phyloP scores from a whole-genome alignment of 306 rosid genomes.

The Quercus rubra region DNA sequence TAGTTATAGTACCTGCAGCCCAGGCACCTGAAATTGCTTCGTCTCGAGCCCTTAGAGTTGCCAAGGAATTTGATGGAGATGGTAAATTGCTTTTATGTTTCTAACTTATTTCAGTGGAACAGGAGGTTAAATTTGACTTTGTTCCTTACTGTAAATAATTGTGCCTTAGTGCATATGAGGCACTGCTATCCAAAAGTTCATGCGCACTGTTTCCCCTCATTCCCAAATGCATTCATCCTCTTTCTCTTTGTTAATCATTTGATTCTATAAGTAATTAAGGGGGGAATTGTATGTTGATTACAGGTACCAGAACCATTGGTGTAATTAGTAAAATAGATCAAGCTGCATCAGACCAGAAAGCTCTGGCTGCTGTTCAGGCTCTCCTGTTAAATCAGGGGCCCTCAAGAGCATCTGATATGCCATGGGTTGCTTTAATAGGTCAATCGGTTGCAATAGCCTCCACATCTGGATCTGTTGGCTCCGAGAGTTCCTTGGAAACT shows the following conservation, averaged over 20 bases:
- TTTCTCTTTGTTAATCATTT: background rate
- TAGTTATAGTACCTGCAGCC: constrained; percentile 82
- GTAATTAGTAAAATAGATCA: constrained; percentile 92
- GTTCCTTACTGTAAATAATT: background rate
- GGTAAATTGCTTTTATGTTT: constrained; percentile 44
- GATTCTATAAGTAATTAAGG: constrained; percentile 20
- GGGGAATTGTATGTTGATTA: constrained; percentile 4
- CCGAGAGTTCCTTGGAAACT: constrained; percentile 91
- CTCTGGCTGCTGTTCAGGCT: constrained; percentile 95
- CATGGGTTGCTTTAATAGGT: constrained; percentile 95
- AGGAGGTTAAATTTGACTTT: background rate
- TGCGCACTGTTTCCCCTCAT: background rate
- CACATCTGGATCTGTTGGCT: constrained; percentile 84
- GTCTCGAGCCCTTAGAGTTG: constrained; percentile 72
- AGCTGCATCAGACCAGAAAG: constrained; percentile 84
- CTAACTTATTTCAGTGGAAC: background rate
- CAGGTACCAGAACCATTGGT: constrained; percentile 93
- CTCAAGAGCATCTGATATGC: constrained; percentile 72
- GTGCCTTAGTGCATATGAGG: background rate
- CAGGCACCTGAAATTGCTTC: constrained; percentile 93
- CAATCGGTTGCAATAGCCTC: constrained; percentile 95
- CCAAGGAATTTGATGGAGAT: constrained; percentile 87
- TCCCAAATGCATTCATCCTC: background rate
- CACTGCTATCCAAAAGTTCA: background rate
- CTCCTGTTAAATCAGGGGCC: constrained; percentile 92